Evolutionary conservation across 176 grass and related monocot genomes (phyloP).

Genomic region (Lolium perenne): DNA sequence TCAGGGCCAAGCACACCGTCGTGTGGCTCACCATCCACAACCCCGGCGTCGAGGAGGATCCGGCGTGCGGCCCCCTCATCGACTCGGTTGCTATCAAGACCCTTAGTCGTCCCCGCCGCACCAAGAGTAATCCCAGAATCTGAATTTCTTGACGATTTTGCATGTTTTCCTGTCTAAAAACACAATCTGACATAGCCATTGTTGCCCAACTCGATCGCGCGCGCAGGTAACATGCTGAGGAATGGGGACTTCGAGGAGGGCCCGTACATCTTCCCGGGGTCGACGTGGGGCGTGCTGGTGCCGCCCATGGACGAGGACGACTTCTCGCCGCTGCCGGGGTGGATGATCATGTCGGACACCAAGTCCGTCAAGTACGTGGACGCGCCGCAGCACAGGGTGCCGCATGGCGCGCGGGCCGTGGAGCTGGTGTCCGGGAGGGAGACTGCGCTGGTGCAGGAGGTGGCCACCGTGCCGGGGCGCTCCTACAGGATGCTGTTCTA

Average conservation of each 20-base stretch:
- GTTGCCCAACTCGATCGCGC: neutral
- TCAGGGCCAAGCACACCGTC: conserved; percentile 39
- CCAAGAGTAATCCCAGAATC: conserved; percentile 24
- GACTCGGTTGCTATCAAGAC: conserved; percentile 52
- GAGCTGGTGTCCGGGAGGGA: conserved; percentile 69
- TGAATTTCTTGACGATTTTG: neutral
- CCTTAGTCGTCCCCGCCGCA: neutral
- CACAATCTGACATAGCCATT: neutral
- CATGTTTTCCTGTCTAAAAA: neutral
- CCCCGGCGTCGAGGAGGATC: conserved; percentile 53
- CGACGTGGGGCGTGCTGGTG: conserved; percentile 56
- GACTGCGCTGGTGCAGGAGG: conserved; percentile 61
- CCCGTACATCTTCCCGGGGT: conserved; percentile 41
- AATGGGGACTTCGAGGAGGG: conserved; percentile 72
- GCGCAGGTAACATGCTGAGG: conserved; percentile 45
- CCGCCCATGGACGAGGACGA: conserved; percentile 58
- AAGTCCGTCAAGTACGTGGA: conserved; percentile 65
- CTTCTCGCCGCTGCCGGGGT: conserved; percentile 60
- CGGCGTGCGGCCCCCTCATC: conserved; percentile 62
- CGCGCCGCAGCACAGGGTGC: conserved; percentile 55
- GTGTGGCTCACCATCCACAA: conserved; percentile 58
- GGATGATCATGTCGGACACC: conserved; percentile 64
- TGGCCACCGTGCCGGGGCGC: conserved; percentile 37
- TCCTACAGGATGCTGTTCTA: conserved; percentile 56
- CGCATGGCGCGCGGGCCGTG: conserved; percentile 55